Percentiles rank a stretch among this genome's conserved stretches.
These are phyloP conservation scores for Vachellia pachyceras DNA, from an alignment of 306 rosid species.

Conservation along the genomic window DNA sequence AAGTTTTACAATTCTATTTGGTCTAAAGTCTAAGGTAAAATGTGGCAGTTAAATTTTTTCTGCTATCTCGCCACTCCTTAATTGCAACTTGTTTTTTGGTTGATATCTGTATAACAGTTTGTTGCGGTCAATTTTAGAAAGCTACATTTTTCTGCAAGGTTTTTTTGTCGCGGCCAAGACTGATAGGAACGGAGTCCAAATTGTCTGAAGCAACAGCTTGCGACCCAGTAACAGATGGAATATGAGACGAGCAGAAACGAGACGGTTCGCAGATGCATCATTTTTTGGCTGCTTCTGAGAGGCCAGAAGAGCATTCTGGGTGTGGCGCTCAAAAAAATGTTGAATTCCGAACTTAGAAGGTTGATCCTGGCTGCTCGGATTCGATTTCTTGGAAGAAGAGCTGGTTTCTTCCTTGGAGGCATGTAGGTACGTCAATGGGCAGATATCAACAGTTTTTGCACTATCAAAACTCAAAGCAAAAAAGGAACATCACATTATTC, in stretches of 20 bases:
- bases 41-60: too few relatives aligned
- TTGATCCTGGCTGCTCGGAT: conserved; percentile 47
- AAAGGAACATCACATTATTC: background rate
- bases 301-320: conserved; percentile 53
- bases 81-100: too few relatives aligned
- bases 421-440: background rate
- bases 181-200: background rate
- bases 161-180: background rate
- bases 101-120: too few relatives aligned
- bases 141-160: too few relatives aligned
- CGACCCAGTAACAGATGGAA: background rate
- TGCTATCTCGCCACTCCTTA: too few relatives aligned
- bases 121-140: too few relatives aligned
- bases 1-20: too few relatives aligned
- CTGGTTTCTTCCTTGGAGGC: conserved; percentile 74
- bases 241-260: conserved; percentile 24
- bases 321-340: conserved; percentile 86
- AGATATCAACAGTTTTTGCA: background rate
- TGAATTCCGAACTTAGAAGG: conserved; percentile 87
- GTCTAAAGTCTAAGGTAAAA: too few relatives aligned
- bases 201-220: conserved; percentile 17
- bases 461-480: background rate
- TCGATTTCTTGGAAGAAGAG: conserved; percentile 53
- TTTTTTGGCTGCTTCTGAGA: conserved; percentile 57
- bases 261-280: background rate